These are phyloP conservation scores for Colletotrichum viniferum DNA, from an alignment of 2,329 filamentous ascomycete genomes.

Conservation along the genomic window DNA sequence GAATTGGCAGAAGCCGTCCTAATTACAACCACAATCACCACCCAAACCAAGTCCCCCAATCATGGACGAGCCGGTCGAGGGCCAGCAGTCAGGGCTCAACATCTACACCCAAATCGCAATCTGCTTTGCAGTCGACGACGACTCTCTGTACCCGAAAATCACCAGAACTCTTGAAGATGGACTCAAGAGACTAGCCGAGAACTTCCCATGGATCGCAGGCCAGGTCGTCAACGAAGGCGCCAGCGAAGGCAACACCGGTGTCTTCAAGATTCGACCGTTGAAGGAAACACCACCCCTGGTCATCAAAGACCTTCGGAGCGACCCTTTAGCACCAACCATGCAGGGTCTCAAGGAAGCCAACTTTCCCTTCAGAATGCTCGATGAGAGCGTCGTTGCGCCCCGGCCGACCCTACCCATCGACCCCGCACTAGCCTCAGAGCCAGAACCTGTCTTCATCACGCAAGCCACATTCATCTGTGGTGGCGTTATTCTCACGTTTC, in stretches of 20 bases:
- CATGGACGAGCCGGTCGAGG: slow-evolving; percentile 36
- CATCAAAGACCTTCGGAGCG: slow-evolving; percentile 46
- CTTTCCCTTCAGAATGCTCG: slow-evolving; percentile 54
- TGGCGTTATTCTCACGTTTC: slow-evolving; percentile 54
- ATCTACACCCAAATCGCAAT: slow-evolving; percentile 53
- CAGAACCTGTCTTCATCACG: slow-evolving; percentile 3
- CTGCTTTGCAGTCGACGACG: slow-evolving; percentile 36
- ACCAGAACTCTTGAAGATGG: slow-evolving; percentile 36
- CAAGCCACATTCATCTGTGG: slow-evolving; percentile 35
- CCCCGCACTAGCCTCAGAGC: background rate
- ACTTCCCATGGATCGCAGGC: slow-evolving; percentile 53
- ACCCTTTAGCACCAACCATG: slow-evolving; percentile 40
- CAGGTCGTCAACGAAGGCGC: slow-evolving; percentile 40
- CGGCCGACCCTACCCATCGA: slow-evolving; percentile 9
- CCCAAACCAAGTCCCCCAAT: background rate
- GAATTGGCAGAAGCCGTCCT: background rate
- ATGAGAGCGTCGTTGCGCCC: slow-evolving; percentile 43
- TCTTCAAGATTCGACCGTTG: slow-evolving; percentile 43
- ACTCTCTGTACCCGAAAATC: slow-evolving; percentile 26
- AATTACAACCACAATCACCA: background rate
- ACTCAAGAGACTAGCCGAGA: slow-evolving; percentile 38
- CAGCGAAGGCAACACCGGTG: slow-evolving; percentile 29
- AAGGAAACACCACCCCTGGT: slow-evolving; percentile 36
- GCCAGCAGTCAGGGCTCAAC: slow-evolving; percentile 41
- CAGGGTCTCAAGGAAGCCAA: slow-evolving; percentile 36